phyloP scores from a whole-genome alignment of 805 yeast species.

The Candida tallmaniae region DNA sequence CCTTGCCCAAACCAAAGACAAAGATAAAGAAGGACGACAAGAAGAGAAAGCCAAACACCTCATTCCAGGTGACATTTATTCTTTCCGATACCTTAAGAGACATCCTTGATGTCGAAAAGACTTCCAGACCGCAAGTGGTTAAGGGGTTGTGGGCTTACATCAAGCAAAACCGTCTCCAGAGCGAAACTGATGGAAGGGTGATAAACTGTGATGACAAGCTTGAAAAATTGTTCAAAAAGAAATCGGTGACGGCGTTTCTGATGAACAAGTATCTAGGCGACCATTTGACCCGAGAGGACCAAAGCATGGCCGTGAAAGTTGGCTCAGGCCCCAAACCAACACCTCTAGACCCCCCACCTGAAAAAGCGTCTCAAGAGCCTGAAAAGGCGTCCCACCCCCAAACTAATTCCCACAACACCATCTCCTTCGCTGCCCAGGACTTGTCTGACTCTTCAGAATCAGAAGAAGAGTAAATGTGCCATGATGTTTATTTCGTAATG shows the following conservation, averaged over 20 bases:
- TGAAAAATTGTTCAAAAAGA: constrained; percentile 54
- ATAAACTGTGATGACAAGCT: constrained; percentile 60
- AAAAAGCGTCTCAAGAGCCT: too few species aligned
- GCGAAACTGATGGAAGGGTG: constrained; percentile 61
- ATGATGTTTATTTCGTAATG: too few species aligned
- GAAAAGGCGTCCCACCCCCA: too few species aligned
- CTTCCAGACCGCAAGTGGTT: constrained; percentile 68
- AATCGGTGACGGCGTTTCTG: constrained; percentile 47
- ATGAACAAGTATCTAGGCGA: constrained; percentile 52
- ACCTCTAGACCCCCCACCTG: background rate
- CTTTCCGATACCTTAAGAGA: constrained; percentile 49
- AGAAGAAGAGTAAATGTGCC: constrained; percentile 1
- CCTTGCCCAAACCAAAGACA: constrained; percentile 4
- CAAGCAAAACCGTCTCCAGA: constrained; percentile 56
- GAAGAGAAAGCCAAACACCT: constrained; percentile 19
- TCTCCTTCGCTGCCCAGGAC: too few species aligned
- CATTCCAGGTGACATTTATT: constrained; percentile 40
- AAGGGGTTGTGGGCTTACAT: constrained; percentile 69
- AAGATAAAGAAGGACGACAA: constrained; percentile 4
- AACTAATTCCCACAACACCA: too few species aligned
- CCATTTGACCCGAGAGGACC: constrained; percentile 43
- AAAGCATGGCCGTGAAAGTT: constrained; percentile 6
- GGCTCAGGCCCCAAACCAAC: background rate
- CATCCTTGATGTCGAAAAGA: constrained; percentile 38
- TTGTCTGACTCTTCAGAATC: constrained; percentile 1